A percentile compares a stretch with the other conserved stretches of the same genome.
phyloP scores from a whole-genome alignment of 1,284 basidiomycete genomes.

The Naganishia liquefaciens region DNA sequence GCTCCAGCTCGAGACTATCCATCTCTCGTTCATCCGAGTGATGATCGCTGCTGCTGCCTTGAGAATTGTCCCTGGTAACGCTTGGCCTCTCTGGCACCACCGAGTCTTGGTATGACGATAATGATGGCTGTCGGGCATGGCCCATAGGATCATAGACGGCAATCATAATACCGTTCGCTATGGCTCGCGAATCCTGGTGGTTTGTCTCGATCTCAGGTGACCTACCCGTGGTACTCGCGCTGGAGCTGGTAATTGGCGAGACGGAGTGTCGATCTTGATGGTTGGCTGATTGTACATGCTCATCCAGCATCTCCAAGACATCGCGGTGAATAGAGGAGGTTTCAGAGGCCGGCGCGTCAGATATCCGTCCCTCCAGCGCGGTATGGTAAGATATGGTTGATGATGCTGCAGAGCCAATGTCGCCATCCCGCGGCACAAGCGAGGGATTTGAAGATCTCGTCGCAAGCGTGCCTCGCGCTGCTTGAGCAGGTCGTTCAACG shows the following conservation, averaged over 20 bases:
- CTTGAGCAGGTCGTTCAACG: not conserved
- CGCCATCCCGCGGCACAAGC: not conserved
- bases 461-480: not conserved
- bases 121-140: constrained; percentile 21
- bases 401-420: constrained; percentile 1
- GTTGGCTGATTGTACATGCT: not conserved
- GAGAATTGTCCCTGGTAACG: constrained; percentile 4
- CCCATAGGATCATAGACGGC: constrained; percentile 21
- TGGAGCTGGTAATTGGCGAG: constrained; percentile 10
- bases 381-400: constrained; percentile 16
- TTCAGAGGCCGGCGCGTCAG: constrained; percentile 7
- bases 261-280: constrained; percentile 13
- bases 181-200: not conserved
- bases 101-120: constrained; percentile 15
- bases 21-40: constrained; percentile 7
- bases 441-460: not conserved
- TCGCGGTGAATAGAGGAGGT: not conserved
- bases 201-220: not conserved
- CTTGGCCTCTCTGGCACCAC: not conserved
- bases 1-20: constrained; percentile 21
- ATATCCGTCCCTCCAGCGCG: constrained; percentile 8
- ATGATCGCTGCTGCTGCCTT: constrained; percentile 8
- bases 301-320: constrained; percentile 1
- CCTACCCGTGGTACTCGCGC: not conserved
- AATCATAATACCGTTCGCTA: constrained; percentile 9